phyloP scores from a whole-genome alignment of 208 protist species.

The Leishmania tarentolae region DNA sequence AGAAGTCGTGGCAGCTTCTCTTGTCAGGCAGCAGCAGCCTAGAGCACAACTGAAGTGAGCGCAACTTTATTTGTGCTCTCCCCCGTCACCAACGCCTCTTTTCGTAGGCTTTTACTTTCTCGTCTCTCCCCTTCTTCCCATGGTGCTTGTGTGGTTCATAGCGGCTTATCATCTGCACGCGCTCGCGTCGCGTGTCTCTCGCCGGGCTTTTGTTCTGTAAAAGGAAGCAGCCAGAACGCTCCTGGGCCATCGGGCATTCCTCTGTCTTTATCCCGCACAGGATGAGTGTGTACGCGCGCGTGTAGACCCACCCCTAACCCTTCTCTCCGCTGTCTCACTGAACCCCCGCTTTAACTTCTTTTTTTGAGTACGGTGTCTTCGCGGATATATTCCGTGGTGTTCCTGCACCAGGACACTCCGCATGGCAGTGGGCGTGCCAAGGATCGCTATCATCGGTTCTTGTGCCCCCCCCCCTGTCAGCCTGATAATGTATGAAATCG shows the following conservation, averaged over 20 bases:
- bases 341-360: too few species aligned
- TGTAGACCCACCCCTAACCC: not conserved
- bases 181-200: not conserved
- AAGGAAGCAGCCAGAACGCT: not conserved
- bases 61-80: not conserved
- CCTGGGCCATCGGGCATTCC: not conserved
- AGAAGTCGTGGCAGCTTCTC: conserved; percentile 22
- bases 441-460: too few species aligned
- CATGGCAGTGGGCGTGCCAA: too few species aligned
- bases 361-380: conserved; percentile 7
- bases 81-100: not conserved
- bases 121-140: not conserved
- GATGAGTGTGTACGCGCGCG: not conserved
- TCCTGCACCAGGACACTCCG: too few species aligned
- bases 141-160: not conserved
- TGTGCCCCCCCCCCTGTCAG: too few species aligned
- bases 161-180: not conserved
- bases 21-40: conserved; percentile 26
- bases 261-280: not conserved
- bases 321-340: not conserved
- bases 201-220: not conserved
- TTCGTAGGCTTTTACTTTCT: not conserved
- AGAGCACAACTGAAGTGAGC: not conserved
- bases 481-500: too few species aligned
- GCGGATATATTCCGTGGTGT: too few species aligned